Evolutionary conservation across 306 rosid genomes (phyloP).

Genomic region (Fragaria iinumae): DNA sequence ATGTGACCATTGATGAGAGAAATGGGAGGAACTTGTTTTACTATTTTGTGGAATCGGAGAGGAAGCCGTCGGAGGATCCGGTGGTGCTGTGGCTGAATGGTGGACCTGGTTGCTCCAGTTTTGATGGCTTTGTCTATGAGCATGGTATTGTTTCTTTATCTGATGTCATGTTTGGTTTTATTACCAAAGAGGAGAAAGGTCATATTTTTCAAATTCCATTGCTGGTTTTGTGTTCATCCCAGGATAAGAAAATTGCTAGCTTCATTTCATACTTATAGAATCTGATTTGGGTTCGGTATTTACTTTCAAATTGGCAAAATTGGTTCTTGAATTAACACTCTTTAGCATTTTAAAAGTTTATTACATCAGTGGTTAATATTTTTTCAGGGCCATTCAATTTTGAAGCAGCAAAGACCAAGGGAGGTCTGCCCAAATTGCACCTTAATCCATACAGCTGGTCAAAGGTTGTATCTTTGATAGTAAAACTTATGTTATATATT

Average conservation of each 20-base stretch:
- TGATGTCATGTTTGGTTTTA: background rate
- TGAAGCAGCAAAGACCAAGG: constrained; percentile 53
- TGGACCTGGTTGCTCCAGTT: constrained; percentile 97
- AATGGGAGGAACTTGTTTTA: constrained; percentile 75
- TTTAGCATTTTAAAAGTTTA: background rate
- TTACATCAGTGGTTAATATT: constrained; percentile 1
- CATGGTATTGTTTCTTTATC: constrained; percentile 53
- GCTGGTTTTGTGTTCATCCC: background rate
- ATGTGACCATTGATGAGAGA: constrained; percentile 38
- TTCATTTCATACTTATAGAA: background rate
- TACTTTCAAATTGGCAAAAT: background rate
- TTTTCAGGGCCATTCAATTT: constrained; percentile 88
- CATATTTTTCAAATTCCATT: background rate
- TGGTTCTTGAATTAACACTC: background rate
- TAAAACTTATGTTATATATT: background rate
- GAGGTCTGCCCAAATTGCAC: constrained; percentile 59
- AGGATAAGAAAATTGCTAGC: background rate
- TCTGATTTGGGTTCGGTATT: background rate
- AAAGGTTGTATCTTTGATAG: constrained; percentile 47
- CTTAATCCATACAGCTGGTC: constrained; percentile 95
- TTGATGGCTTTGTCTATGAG: constrained; percentile 95
- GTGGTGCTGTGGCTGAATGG: constrained; percentile 98
- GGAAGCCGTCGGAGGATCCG: constrained; percentile 77
- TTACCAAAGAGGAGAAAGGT: background rate
- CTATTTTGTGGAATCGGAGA: constrained; percentile 73